phyloP scores from a whole-genome alignment of 805 yeast genomes.

The Lipomyces lipofer region DNA sequence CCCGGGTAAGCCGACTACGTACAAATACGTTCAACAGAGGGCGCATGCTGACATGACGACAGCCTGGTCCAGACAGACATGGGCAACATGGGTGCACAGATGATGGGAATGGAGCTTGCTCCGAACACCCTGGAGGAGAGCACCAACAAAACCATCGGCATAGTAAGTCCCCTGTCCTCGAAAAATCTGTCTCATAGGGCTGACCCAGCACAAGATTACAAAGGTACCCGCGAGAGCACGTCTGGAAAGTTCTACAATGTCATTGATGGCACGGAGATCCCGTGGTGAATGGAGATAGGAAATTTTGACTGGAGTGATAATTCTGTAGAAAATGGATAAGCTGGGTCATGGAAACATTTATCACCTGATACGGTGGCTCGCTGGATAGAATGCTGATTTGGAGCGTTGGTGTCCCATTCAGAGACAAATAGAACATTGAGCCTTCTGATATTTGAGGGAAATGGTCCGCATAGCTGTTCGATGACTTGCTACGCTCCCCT shows the following conservation, averaged over 20 bases:
- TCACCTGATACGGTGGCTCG: too few species aligned
- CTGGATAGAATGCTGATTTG: too few species aligned
- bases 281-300: not conserved
- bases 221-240: not conserved
- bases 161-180: not conserved
- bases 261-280: constrained; percentile 1
- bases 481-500: too few species aligned
- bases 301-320: too few species aligned
- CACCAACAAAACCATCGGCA: not conserved
- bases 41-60: not conserved
- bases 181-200: not conserved
- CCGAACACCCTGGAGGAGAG: not conserved
- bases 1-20: not conserved
- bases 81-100: not conserved
- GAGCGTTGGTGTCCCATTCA: too few species aligned
- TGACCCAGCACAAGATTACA: not conserved
- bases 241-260: not conserved
- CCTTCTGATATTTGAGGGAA: too few species aligned
- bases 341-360: too few species aligned
- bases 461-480: too few species aligned
- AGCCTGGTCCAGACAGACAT: not conserved
- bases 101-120: not conserved
- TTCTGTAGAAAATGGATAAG: too few species aligned
- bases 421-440: too few species aligned
- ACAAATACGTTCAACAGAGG: too few species aligned